Evolutionary conservation across 129 eudicot genomes (phyloP), one percentile per base, ranked within the genome.

Genomic region (Pittosporum tobira): DNA sequence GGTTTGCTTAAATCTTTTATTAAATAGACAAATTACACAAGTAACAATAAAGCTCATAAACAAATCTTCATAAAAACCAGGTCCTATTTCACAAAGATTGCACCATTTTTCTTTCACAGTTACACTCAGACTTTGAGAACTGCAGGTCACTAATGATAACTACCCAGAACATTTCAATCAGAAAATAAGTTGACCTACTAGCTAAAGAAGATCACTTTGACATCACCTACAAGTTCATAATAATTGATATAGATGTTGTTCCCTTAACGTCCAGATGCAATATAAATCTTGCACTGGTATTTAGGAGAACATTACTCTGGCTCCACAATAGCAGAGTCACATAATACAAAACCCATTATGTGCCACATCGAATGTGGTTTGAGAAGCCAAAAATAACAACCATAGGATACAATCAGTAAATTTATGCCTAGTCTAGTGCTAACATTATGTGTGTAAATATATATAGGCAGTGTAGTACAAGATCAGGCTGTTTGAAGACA

Each of bases 181-280:
- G 46, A 40, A 40, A 40, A 40, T 14, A 40, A 12, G 46, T 40
- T 13, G 16, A 40, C 46, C 3, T 14, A 40, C 46, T 10, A 40
- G 46, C 18, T 40, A 40, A 40, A 14, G 11, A 40, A 40, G 46
- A 40, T 12, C n/a, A 14, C 14, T 3, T 40, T 2, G 46, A 40
- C 46, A 40, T 0, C 15, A 10, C 1, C 11, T 40, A 12, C 46
- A 40, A 12, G 5, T 10, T 40, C 14, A 40, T 40, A 40, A 40
- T 2, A 13, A 40, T 40, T 2, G 24, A 19, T 3, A 36, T 1
- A 38, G 7, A 37, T 40, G 34, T 59, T 1, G 50, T 59, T 59
- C 51, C 64, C 50, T 59, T 30, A 59, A 59, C 50, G 51, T 59
- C 64, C 64, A 59, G 14, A 22, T 43, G 51, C 64, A 59, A 16